Evolutionary conservation across 805 yeast genomes (phyloP).

Genomic region (Teunomyces lycoperdinae): DNA sequence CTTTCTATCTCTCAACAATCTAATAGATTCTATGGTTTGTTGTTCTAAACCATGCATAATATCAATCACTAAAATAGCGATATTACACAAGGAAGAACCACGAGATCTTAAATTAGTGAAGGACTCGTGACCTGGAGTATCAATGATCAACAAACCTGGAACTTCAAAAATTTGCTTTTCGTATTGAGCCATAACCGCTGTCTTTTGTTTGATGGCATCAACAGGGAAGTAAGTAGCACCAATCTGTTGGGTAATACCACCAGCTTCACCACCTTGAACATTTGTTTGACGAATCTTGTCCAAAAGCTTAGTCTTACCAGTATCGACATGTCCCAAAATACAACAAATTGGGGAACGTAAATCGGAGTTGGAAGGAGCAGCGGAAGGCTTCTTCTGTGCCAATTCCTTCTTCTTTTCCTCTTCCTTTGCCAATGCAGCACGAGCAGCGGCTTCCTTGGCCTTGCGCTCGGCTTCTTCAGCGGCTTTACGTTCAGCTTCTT

Average conservation of each 20-base stretch:
- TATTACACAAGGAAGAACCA: slow-evolving; percentile 98
- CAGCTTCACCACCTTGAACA: slow-evolving; percentile 99
- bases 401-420: slow-evolving; percentile 8
- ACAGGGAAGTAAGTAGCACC: slow-evolving; percentile 99
- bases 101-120: slow-evolving; percentile 96
- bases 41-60: slow-evolving; percentile 99
- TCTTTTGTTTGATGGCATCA: slow-evolving; percentile 86
- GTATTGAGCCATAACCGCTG: slow-evolving; percentile 83
- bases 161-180: slow-evolving; percentile 88
- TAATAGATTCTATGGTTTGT: slow-evolving; percentile 93
- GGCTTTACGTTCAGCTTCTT: slow-evolving; percentile 27
- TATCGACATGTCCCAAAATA: slow-evolving; percentile 99
- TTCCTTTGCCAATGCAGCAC: slow-evolving; percentile 6
- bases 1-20: slow-evolving; percentile 89
- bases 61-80: slow-evolving; percentile 96
- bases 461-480: slow-evolving; percentile 26
- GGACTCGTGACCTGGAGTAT: slow-evolving; percentile 99
- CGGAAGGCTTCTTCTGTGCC: slow-evolving; percentile 9
- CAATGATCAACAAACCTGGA: slow-evolving; percentile 95
- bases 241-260: slow-evolving; percentile 99
- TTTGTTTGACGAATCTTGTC: slow-evolving; percentile 98
- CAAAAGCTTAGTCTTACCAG: slow-evolving; percentile 96
- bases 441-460: slow-evolving; percentile 19
- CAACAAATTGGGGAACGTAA: slow-evolving; percentile 98
- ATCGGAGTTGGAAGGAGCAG: slow-evolving; percentile 40